Evolutionary conservation across 2,329 filamentous ascomycete genomes (phyloP).

Genomic region (Diaporthe sp.): DNA sequence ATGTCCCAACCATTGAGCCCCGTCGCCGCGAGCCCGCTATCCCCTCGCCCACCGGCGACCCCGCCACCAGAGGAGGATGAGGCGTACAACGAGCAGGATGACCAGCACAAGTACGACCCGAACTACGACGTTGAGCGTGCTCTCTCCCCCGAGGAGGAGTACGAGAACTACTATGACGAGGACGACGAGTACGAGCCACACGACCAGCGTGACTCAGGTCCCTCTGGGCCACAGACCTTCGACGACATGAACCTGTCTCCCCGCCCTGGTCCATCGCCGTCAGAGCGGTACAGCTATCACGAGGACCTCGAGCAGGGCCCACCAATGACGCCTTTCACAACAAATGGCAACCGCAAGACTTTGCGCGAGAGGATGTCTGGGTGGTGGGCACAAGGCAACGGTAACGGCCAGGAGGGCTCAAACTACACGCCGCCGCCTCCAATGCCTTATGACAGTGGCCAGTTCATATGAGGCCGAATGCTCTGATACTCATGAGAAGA

Average conservation of each 20-base stretch:
- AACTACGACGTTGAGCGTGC: conserved; percentile 32
- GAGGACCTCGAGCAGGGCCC: conserved; percentile 33
- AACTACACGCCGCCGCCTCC: conserved; percentile 36
- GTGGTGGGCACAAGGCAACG: conserved; percentile 32
- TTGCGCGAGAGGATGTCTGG: conserved; percentile 34
- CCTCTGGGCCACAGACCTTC: conserved; percentile 32
- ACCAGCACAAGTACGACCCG: neutral
- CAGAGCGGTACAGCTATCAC: conserved; percentile 10
- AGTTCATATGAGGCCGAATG: neutral
- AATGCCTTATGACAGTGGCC: conserved; percentile 36
- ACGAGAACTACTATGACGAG: conserved; percentile 33
- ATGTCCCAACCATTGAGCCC: conserved; percentile 26
- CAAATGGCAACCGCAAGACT: conserved; percentile 13
- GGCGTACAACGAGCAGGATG: neutral
- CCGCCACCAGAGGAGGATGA: conserved; percentile 31
- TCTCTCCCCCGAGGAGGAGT: conserved; percentile 23
- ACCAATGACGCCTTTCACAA: neutral
- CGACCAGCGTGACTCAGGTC: neutral
- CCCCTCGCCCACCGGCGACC: conserved; percentile 35
- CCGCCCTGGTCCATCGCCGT: neutral
- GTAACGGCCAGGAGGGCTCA: neutral
- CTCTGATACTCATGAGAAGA: neutral
- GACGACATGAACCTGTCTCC: conserved; percentile 37
- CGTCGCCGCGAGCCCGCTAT: conserved; percentile 35
- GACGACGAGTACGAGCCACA: conserved; percentile 2